Evolutionary conservation across 1,139 yeast species (phyloP).

Genomic region (Candida frijolesensis): DNA sequence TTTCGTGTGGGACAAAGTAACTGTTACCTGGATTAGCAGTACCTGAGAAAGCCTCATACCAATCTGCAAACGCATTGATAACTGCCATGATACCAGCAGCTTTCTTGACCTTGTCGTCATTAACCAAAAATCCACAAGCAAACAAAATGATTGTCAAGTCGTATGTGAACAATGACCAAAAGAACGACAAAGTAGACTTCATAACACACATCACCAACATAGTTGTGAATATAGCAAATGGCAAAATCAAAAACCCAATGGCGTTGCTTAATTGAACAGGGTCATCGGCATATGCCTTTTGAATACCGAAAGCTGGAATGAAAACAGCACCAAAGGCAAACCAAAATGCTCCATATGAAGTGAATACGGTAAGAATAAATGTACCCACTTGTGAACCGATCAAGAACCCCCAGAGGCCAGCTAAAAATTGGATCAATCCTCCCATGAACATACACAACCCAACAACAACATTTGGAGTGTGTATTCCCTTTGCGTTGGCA

Average conservation of each 20-base stretch:
- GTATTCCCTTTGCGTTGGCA: constrained; percentile 43
- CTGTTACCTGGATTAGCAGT: constrained; percentile 29
- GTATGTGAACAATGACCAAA: constrained; percentile 52
- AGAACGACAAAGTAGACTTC: constrained; percentile 65
- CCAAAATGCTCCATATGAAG: constrained; percentile 79
- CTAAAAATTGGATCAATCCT: constrained; percentile 57
- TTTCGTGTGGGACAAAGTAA: constrained; percentile 25
- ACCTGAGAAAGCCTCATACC: constrained; percentile 50
- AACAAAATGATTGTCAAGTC: constrained; percentile 57
- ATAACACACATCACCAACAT: constrained; percentile 58
- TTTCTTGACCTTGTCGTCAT: constrained; percentile 42
- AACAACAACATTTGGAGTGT: constrained; percentile 39
- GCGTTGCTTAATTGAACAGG: constrained; percentile 50
- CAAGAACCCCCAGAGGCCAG: constrained; percentile 67
- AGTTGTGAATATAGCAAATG: constrained; percentile 66
- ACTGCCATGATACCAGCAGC: constrained; percentile 74
- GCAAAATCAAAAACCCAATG: constrained; percentile 58
- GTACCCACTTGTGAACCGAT: constrained; percentile 52
- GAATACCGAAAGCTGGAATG: constrained; percentile 56
- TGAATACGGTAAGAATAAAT: constrained; percentile 62
- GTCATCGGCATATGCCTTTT: constrained; percentile 47
- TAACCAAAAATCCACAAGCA: constrained; percentile 56
- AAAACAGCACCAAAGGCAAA: constrained; percentile 61
- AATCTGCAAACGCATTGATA: constrained; percentile 59
- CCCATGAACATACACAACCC: constrained; percentile 49